Base-by-base conservation (phyloP, 2,329 filamentous ascomycete species). In the Emmonsiellopsis sp. region DNA sequence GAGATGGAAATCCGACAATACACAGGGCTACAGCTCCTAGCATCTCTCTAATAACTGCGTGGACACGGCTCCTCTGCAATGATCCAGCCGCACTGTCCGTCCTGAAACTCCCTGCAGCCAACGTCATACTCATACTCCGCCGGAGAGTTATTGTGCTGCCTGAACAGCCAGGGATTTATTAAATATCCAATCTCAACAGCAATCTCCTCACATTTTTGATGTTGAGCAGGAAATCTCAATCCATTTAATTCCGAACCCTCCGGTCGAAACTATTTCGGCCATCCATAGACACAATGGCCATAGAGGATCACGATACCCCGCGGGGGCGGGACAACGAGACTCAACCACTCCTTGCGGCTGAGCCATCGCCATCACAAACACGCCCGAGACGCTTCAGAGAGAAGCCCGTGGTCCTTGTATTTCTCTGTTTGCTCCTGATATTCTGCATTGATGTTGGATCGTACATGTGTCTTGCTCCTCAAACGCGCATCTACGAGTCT, bases 401-500 rank as follows among this genome's bases (percentile, higher is more conserved):
- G 9, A 53, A 50, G 31, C 55, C 54, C 7, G 31, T 51, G 5
- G 14, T 52, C 14, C 56, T 57, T 27, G 50, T 58, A 32, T 11
- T 56, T 6, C 34, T 57, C 8, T 54, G 54, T 39, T 47, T 55
- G 6, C 10, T 52, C 2, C 10, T 52, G 2, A 13, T 52, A 21
- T 57, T 57, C 27, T 37, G 36, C 27, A 6, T 58, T 33, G 55
- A 58, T 42, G 57, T 57, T 47, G 55, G 52, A 14, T 42, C 32
- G 9, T 54, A 51, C 34, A 37, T 58, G 33, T 39, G 34, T 48
- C 14, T 58, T 21, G 52, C 56, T 39, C 57, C 57, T 8, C 53
- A 56, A 58, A 76, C 73, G 6, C 72, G 75, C 49, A 70, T 78
- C 40, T 75, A 68, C 62, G 76, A 79, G 58, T 67, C 71, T 21